Evolutionary conservation across 2,329 filamentous ascomycete species (phyloP).

Genomic region (Calonectria fujianensis): DNA sequence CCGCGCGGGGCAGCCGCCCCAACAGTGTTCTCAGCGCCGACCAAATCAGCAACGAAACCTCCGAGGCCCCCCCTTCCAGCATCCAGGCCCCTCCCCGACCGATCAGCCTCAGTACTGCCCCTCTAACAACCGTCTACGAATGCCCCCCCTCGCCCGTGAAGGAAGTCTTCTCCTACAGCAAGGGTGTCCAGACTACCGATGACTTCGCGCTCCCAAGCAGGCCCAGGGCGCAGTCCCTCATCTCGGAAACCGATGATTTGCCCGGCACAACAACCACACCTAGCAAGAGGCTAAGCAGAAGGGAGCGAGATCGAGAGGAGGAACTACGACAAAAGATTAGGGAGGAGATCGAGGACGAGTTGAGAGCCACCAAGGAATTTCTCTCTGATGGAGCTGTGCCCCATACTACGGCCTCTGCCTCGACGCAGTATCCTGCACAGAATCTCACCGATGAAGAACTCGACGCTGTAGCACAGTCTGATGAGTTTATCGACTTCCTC

Average conservation of each 20-base stretch:
- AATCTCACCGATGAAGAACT: conserved; percentile 90
- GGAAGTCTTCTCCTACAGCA: conserved; percentile 97
- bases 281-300: conserved; percentile 85
- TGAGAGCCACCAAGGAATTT: conserved; percentile 82
- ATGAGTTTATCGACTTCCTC: conserved; percentile 96
- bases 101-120: conserved; percentile 84
- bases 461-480: conserved; percentile 90
- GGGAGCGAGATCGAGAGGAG: conserved; percentile 89
- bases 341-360: conserved; percentile 93
- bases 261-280: conserved; percentile 74
- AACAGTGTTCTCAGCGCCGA: conserved; percentile 90
- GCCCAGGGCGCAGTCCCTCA: conserved; percentile 62
- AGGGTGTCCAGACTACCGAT: conserved; percentile 93
- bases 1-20: conserved; percentile 82
- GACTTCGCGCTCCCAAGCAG: conserved; percentile 78
- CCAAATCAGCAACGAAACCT: conserved; percentile 85
- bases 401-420: conserved; percentile 46
- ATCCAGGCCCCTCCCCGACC: conserved; percentile 64
- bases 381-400: conserved; percentile 66
- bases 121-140: conserved; percentile 87
- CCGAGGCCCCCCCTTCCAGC: conserved; percentile 72
- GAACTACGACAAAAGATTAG: conserved; percentile 90
- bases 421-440: conserved; percentile 83
- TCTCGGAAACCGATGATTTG: conserved; percentile 77
- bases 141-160: conserved; percentile 83